Evolutionary conservation across 2,329 filamentous ascomycete genomes (phyloP), one percentile per base, ranked within the genome.

Genomic region (Cercospora beticola): DNA sequence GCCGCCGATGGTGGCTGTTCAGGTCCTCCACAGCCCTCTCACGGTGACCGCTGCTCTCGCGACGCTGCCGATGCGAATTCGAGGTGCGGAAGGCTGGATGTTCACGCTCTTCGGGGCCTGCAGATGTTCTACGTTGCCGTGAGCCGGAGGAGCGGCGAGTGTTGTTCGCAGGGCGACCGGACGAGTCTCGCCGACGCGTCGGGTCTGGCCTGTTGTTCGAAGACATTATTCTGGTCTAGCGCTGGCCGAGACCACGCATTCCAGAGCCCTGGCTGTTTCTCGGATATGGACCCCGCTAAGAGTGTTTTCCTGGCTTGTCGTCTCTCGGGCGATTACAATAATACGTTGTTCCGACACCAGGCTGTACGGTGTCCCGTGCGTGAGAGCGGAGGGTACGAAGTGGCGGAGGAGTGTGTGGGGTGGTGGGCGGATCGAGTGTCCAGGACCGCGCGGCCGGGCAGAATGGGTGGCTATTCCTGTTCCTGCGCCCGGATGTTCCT

Each of bases 71-170:
- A 60, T 72, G 68, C 56, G 74, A 64, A 9, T 72, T 68, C 54
- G 74, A 66, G 12, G 62, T 64, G 40, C 67, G 73, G 43, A 70
- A 74, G 70, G 81, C 77, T 73, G 89, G 83, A 78, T 97, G 93
- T 75, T 92, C 83, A 40, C 67, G 63, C 8, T 49, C 59, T 18
- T 69, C 67, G 10, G 57, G 63, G 28, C 59, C 57, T 77, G 96
- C 92, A 67, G 86, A 86, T 59, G 88, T 87, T 68, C 86, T 86
- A 63, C 82, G 84, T 74, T 90, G 88, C 75, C 91, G 88, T 64
- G 89, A 87, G 28, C 88, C 86, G 54, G 90, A 90, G 10, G 69
- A 69, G 43, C 68, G 70, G 43, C 68, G 71, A 18, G 59, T 58
- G 18, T 65, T 62, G 54, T 65, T 62, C 26, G 61, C 56, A 36